Evolutionary conservation across 2,329 filamentous ascomycete genomes (phyloP).

Genomic region (Exophiala lecanii-corni): DNA sequence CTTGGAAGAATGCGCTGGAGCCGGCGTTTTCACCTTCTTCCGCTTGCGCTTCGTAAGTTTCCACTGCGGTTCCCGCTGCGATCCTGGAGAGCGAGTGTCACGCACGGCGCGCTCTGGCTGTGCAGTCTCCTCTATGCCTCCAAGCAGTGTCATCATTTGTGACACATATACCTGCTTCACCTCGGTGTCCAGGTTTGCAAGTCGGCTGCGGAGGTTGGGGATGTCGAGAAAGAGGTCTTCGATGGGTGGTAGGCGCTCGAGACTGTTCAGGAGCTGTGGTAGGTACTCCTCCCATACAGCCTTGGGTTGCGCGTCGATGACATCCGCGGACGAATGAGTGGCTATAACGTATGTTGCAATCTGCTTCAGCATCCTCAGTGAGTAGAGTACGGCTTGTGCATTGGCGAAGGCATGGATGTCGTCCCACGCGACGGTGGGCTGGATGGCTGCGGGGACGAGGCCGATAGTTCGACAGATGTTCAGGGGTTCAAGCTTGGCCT

Average conservation of each 20-base stretch:
- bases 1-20: too few species aligned
- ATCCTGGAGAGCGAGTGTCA: too few species aligned
- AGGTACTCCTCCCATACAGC: background rate
- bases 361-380: conserved; percentile 56
- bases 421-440: conserved; percentile 46
- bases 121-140: too few species aligned
- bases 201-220: conserved; percentile 5
- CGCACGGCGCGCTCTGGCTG: too few species aligned
- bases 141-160: too few species aligned
- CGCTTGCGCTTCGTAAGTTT: too few species aligned
- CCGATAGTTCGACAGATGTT: conserved; percentile 9
- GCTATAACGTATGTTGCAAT: conserved; percentile 8
- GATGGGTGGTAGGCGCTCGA: conserved; percentile 17
- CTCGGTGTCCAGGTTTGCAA: conserved; percentile 3
- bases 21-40: too few species aligned
- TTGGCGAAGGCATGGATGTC: conserved; percentile 59
- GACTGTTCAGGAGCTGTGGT: background rate
- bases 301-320: background rate
- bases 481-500: background rate
- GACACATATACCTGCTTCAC: too few species aligned
- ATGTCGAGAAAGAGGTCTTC: conserved; percentile 20
- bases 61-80: too few species aligned
- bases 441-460: background rate
- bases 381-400: conserved; percentile 58
- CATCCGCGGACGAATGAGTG: too few species aligned